These are phyloP conservation scores for Phoenix roebelenii DNA, from an alignment of 176 grass and related monocot species.

Conservation along the genomic window DNA sequence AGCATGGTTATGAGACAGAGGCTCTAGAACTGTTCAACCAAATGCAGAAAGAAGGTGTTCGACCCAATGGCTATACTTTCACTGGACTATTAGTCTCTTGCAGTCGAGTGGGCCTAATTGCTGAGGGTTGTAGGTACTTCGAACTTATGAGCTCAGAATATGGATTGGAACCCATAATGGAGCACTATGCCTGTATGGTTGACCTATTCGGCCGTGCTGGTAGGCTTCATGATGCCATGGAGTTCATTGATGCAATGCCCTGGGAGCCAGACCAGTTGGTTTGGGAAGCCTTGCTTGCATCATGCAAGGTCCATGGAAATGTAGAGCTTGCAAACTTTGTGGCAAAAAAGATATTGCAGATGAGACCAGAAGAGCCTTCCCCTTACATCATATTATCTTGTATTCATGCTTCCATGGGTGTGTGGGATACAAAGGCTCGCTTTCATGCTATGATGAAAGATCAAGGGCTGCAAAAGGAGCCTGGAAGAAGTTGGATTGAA, in stretches of 20 bases:
- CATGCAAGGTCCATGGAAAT: constrained; percentile 51
- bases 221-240: constrained; percentile 47
- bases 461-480: constrained; percentile 31
- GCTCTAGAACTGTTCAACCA: constrained; percentile 50
- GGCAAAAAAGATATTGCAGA: constrained; percentile 56
- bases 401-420: constrained; percentile 57
- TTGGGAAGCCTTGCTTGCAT: constrained; percentile 63
- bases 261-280: constrained; percentile 42
- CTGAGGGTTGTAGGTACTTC: constrained; percentile 59
- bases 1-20: constrained; percentile 40
- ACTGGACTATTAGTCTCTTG: constrained; percentile 53
- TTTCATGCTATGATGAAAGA: constrained; percentile 29
- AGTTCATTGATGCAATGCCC: constrained; percentile 63
- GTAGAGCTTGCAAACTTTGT: constrained; percentile 38
- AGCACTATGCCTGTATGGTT: constrained; percentile 66
- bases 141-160: constrained; percentile 39
- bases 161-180: constrained; percentile 47
- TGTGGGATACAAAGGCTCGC: constrained; percentile 51
- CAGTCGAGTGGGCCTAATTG: constrained; percentile 48
- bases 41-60: constrained; percentile 41
- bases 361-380: constrained; percentile 51
- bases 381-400: constrained; percentile 51
- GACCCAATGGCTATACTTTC: constrained; percentile 66
- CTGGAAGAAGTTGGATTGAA: constrained; percentile 47
- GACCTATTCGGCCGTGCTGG: constrained; percentile 57